Conservation (phyloP, 2,329 filamentous ascomycete species). For the Colletotrichum orbiculare region DNA sequence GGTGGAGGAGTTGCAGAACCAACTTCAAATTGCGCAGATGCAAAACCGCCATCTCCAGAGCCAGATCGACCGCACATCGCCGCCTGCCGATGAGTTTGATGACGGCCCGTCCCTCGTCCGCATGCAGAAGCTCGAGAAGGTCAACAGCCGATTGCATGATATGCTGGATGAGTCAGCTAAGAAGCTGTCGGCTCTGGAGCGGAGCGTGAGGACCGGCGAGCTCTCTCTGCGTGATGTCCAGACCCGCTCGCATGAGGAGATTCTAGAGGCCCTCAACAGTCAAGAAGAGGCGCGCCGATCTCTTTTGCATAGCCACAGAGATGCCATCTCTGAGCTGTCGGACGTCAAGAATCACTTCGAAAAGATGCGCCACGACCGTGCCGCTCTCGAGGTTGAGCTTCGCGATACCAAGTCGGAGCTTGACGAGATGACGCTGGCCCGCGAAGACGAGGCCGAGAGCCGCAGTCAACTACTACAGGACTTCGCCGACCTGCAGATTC, state of each 20-base stretch:
- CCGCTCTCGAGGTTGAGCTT: slow-evolving; percentile 84
- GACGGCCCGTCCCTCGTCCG: slow-evolving; percentile 83
- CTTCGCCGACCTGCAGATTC: slow-evolving; percentile 92
- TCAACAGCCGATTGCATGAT: slow-evolving; percentile 90
- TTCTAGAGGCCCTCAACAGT: slow-evolving; percentile 90
- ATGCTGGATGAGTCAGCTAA: slow-evolving; percentile 94
- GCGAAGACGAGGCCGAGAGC: slow-evolving; percentile 89
- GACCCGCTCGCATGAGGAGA: slow-evolving; percentile 92
- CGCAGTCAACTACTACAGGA: slow-evolving; percentile 91
- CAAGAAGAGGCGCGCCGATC: slow-evolving; percentile 90
- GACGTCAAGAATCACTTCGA: slow-evolving; percentile 91
- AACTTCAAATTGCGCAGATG: slow-evolving; percentile 94
- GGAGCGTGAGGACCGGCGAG: slow-evolving; percentile 86
- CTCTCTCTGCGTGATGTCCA: slow-evolving; percentile 91
- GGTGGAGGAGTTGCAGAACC: slow-evolving; percentile 91
- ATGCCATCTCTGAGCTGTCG: slow-evolving; percentile 84
- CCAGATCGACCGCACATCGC: slow-evolving; percentile 79
- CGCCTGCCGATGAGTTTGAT: slow-evolving; percentile 71
- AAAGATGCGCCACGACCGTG: slow-evolving; percentile 83
- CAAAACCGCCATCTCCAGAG: slow-evolving; percentile 92
- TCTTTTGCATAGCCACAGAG: slow-evolving; percentile 85
- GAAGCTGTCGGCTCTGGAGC: slow-evolving; percentile 91
- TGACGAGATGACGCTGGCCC: slow-evolving; percentile 79
- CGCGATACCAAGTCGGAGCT: slow-evolving; percentile 87
- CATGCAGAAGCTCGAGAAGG: slow-evolving; percentile 91